These are phyloP conservation scores for Cercospora berteroae DNA, from an alignment of 2,329 filamentous ascomycete species.

Conservation along the genomic window DNA sequence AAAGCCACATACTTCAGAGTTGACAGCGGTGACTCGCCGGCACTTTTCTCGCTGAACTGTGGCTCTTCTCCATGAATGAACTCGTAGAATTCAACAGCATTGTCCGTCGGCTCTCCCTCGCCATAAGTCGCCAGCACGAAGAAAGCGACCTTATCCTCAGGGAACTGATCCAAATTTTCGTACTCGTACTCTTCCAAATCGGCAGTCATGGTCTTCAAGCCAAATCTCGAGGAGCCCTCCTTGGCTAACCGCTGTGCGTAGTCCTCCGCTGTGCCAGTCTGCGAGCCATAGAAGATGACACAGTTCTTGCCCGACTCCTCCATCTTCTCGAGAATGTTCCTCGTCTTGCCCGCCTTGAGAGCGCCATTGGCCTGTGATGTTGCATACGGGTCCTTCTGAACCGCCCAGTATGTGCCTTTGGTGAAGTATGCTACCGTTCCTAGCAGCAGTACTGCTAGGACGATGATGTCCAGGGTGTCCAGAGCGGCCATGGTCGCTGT, in stretches of 20 bases:
- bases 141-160: conserved; percentile 86
- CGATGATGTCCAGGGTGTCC: conserved; percentile 90
- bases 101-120: conserved; percentile 97
- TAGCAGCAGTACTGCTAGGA: conserved; percentile 79
- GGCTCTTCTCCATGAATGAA: conserved; percentile 82
- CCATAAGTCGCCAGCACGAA: conserved; percentile 97
- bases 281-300: conserved; percentile 96
- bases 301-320: conserved; percentile 95
- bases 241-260: conserved; percentile 95
- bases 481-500: conserved; percentile 77
- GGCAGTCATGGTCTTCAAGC: conserved; percentile 95
- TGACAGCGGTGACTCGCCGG: conserved; percentile 67
- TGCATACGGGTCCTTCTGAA: conserved; percentile 85
- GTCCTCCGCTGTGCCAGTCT: conserved; percentile 97
- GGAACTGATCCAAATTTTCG: conserved; percentile 85
- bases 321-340: conserved; percentile 94
- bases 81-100: conserved; percentile 98
- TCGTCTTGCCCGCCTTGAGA: conserved; percentile 76
- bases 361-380: conserved; percentile 67
- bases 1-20: conserved; percentile 94
- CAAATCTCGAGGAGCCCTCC: conserved; percentile 94
- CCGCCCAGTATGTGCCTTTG: conserved; percentile 90
- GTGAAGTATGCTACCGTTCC: conserved; percentile 95
- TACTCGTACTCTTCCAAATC: conserved; percentile 98
- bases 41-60: conserved; percentile 69